phyloP scores from a whole-genome alignment of 148 eudicot species.

The Gaultheria prostrata region DNA sequence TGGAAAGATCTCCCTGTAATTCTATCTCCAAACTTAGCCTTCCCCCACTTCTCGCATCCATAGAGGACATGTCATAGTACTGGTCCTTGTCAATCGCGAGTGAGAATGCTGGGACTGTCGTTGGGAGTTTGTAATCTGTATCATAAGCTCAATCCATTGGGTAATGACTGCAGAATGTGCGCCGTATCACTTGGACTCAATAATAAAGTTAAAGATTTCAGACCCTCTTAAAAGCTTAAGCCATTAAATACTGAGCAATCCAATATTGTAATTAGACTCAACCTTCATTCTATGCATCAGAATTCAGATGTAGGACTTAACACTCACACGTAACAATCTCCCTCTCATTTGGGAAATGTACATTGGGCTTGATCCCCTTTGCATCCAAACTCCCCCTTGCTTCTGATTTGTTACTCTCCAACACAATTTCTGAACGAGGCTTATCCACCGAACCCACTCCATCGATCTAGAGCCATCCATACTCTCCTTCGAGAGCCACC shows the following conservation, averaged over 20 bases:
- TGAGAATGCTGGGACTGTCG: not conserved
- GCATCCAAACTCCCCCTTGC: not conserved
- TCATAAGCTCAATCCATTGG: not conserved
- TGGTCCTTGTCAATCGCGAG: not conserved
- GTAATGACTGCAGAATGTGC: not conserved
- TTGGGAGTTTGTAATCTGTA: not conserved
- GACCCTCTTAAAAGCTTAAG: not conserved
- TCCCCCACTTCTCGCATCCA: not conserved
- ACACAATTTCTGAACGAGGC: not conserved
- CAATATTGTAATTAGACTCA: not conserved
- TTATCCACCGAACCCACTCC: not conserved
- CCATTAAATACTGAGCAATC: not conserved
- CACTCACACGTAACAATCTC: not conserved
- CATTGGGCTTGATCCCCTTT: not conserved
- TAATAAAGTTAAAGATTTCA: not conserved
- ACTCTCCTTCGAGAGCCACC: not conserved
- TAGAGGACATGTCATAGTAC: not conserved
- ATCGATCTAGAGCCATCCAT: not conserved
- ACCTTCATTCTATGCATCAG: not conserved
- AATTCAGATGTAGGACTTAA: not conserved
- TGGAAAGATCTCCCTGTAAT: not conserved
- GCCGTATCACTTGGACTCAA: not conserved
- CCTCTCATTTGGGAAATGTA: not conserved
- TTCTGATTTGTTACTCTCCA: not conserved
- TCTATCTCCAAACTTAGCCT: not conserved